Percentiles rank a stretch among this genome's conserved stretches.
phyloP scores from a whole-genome alignment of 208 protist genomes.

The Crithidia fasciculata region DNA sequence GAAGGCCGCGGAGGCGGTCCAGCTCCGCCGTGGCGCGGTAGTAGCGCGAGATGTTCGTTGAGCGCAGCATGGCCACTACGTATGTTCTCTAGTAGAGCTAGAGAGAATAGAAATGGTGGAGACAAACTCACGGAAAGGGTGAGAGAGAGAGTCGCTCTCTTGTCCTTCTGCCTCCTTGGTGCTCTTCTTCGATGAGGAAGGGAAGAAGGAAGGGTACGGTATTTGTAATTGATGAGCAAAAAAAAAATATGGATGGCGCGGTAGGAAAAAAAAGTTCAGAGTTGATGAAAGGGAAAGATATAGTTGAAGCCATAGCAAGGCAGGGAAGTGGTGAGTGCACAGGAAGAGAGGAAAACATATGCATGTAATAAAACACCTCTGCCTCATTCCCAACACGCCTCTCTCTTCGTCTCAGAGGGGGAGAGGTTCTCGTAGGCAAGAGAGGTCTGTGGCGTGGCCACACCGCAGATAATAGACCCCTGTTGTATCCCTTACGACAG shows the following conservation, averaged over 20 bases:
- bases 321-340: too few relatives aligned
- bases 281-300: neutral
- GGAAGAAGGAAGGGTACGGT: neutral
- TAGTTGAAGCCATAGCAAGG: neutral
- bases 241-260: neutral
- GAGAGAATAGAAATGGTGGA: too few relatives aligned
- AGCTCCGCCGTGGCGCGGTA: constrained; percentile 83
- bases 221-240: neutral
- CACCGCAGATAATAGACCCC: too few relatives aligned
- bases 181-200: neutral
- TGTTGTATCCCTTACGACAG: too few relatives aligned
- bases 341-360: too few relatives aligned
- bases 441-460: too few relatives aligned
- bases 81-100: neutral
- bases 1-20: constrained; percentile 80
- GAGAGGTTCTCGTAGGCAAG: too few relatives aligned
- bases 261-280: neutral
- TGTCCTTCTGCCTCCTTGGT: neutral
- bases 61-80: constrained; percentile 53
- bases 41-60: constrained; percentile 41
- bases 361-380: too few relatives aligned
- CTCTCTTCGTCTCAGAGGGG: too few relatives aligned
- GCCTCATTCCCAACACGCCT: too few relatives aligned
- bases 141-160: neutral
- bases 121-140: neutral